Percentiles rank a stretch among this genome's conserved stretches.
phyloP scores from a whole-genome alignment of 805 yeast genomes.

The Cyberlindnera bimundalis region DNA sequence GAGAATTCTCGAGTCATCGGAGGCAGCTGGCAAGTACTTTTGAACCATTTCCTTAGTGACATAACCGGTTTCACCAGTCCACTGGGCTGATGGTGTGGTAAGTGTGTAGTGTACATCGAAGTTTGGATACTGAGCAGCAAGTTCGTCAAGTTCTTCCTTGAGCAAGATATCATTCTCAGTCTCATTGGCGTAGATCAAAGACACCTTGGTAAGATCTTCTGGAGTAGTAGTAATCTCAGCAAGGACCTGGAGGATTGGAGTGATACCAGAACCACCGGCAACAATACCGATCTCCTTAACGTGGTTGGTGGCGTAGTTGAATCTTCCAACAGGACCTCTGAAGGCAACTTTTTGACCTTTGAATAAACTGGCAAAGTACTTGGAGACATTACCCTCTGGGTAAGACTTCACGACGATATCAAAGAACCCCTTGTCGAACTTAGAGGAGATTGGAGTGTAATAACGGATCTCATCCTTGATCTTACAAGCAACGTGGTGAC shows the following conservation, averaged over 20 bases:
- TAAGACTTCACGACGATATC: slow-evolving; percentile 77
- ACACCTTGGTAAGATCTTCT: slow-evolving; percentile 57
- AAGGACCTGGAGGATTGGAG: slow-evolving; percentile 83
- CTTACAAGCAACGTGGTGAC: slow-evolving; percentile 67
- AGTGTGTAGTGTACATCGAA: slow-evolving; percentile 60
- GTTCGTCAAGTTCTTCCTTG: slow-evolving; percentile 68
- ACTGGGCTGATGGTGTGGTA: slow-evolving; percentile 43
- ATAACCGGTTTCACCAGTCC: slow-evolving; percentile 60
- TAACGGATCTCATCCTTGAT: slow-evolving; percentile 49
- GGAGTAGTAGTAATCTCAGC: slow-evolving; percentile 68
- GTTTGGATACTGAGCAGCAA: slow-evolving; percentile 58
- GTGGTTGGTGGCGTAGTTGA: slow-evolving; percentile 55
- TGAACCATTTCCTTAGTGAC: slow-evolving; percentile 56
- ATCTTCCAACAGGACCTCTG: slow-evolving; percentile 78
- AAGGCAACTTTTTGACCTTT: slow-evolving; percentile 68
- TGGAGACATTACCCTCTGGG: slow-evolving; percentile 66
- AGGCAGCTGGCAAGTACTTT: slow-evolving; percentile 49
- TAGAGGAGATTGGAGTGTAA: slow-evolving; percentile 74
- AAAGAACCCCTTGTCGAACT: slow-evolving; percentile 67
- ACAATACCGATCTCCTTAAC: slow-evolving; percentile 63
- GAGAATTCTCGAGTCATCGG: slow-evolving; percentile 50
- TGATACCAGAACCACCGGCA: slow-evolving; percentile 88
- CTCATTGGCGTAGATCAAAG: slow-evolving; percentile 68
- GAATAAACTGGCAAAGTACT: slow-evolving; percentile 56
- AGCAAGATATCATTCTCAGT: slow-evolving; percentile 73